These are phyloP conservation scores for Sphagnum tenellum DNA, from an alignment of 225 moss, liverwort and hornwort species.

Conservation along the genomic window DNA sequence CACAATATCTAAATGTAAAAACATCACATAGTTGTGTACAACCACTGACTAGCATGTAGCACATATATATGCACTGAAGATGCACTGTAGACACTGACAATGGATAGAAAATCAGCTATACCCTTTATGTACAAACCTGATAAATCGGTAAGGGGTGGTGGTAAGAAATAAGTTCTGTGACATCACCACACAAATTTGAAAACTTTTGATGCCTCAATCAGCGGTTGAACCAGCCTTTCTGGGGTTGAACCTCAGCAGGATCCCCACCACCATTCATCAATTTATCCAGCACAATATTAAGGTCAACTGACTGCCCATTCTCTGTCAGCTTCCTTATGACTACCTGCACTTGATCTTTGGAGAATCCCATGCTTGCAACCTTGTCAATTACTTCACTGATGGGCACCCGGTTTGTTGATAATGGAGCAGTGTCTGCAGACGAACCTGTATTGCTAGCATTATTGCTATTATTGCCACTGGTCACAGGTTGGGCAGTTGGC, in stretches of 20 bases:
- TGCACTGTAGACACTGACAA: no score
- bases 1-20: no score
- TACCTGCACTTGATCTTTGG: constrained; percentile 76
- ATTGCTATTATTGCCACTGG: constrained; percentile 33
- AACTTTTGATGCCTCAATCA: constrained; percentile 7
- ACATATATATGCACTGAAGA: no score
- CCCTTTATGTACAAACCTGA: no score
- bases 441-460: constrained; percentile 20
- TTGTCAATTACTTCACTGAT: constrained; percentile 88
- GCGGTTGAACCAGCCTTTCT: constrained; percentile 2
- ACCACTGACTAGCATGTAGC: no score
- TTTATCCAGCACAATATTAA: constrained; percentile 90
- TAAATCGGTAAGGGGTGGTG: no score
- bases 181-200: no score
- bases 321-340: constrained; percentile 81
- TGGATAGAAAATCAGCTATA: no score
- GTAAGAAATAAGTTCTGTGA: no score
- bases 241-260: constrained; percentile 1
- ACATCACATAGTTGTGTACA: no score
- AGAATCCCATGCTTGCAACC: constrained; percentile 86
- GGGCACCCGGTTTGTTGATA: constrained; percentile 63
- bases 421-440: constrained; percentile 35
- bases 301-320: constrained; percentile 82
- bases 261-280: constrained; percentile 79
- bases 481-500: constrained; percentile 62